phyloP scores from a whole-genome alignment of 345 rosid genomes.

The Euphorbia tirucalli region DNA sequence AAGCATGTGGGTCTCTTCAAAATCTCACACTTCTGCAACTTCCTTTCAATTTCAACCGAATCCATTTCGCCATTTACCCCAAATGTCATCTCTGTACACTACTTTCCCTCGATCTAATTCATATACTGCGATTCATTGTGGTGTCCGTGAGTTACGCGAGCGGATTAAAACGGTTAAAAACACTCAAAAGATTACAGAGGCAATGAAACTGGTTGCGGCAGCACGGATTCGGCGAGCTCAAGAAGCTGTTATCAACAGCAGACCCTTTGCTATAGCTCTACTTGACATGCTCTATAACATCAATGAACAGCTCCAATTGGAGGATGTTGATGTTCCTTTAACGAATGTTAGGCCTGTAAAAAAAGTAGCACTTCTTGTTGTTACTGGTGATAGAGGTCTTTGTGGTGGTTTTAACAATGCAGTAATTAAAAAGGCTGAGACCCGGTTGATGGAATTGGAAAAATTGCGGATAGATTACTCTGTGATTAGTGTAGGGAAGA shows the following conservation, averaged over 20 bases:
- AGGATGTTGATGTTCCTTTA: constrained; percentile 70
- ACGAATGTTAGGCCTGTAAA: constrained; percentile 61
- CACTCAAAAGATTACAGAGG: constrained; percentile 71
- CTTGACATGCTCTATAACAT: constrained; percentile 50
- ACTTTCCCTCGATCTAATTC: constrained; percentile 8
- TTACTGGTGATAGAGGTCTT: constrained; percentile 71
- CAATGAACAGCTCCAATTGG: constrained; percentile 50
- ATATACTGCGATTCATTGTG: constrained; percentile 32
- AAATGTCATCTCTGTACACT: constrained; percentile 4
- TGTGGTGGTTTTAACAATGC: constrained; percentile 84
- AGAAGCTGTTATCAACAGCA: constrained; percentile 71
- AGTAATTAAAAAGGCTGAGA: constrained; percentile 55
- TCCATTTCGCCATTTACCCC: constrained; percentile 25
- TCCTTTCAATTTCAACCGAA: constrained; percentile 26
- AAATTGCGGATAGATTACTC: constrained; percentile 53
- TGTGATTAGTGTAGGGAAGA: constrained; percentile 75
- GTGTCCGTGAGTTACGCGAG: constrained; percentile 61
- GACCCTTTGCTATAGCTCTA: constrained; percentile 69
- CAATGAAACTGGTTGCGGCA: constrained; percentile 84
- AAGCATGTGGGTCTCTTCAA: constrained; percentile 30
- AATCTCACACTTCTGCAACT: constrained; percentile 8
- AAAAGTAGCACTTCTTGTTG: constrained; percentile 69
- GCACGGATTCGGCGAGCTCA: constrained; percentile 82
- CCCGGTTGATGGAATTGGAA: constrained; percentile 54
- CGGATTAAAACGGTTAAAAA: constrained; percentile 60